These are phyloP conservation scores for Niveomyces coronatus DNA, from an alignment of 2,329 filamentous ascomycete genomes.

Conservation along the genomic window DNA sequence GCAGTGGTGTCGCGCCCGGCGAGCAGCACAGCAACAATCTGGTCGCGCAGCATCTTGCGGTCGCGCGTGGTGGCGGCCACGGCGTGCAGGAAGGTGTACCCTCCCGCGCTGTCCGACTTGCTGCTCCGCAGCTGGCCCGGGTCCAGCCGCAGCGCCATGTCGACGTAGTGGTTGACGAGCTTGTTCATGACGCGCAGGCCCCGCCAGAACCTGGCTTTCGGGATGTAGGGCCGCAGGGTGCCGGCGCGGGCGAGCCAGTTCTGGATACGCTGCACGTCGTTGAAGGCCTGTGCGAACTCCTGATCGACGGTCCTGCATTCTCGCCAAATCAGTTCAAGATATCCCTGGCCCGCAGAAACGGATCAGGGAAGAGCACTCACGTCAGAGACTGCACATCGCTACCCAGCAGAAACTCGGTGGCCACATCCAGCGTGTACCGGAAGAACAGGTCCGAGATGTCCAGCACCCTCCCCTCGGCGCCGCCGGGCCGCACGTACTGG, in stretches of 20 bases:
- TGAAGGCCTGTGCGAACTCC: conserved; percentile 73
- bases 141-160: conserved; percentile 63
- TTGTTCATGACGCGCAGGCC: conserved; percentile 59
- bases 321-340: conserved; percentile 1
- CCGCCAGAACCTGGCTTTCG: conserved; percentile 51
- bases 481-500: conserved; percentile 52
- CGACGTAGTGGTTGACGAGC: conserved; percentile 71
- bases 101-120: conserved; percentile 58
- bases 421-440: conserved; percentile 73
- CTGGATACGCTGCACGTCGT: conserved; percentile 66
- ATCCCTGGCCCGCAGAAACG: not conserved
- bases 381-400: conserved; percentile 33
- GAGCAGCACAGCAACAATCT: conserved; percentile 71
- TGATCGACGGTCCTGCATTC: conserved; percentile 41
- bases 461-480: conserved; percentile 46
- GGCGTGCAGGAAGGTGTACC: conserved; percentile 79
- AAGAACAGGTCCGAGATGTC: conserved; percentile 73
- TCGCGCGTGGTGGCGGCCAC: conserved; percentile 71
- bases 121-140: conserved; percentile 66
- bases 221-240: conserved; percentile 51
- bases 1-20: conserved; percentile 85
- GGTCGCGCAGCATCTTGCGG: conserved; percentile 65
- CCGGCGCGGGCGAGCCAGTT: conserved; percentile 55
- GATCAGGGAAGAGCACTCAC: conserved; percentile 20
- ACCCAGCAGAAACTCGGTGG: conserved; percentile 80